Conservation (phyloP, 305 asterid species). For the Fraxinus ornus region DNA sequence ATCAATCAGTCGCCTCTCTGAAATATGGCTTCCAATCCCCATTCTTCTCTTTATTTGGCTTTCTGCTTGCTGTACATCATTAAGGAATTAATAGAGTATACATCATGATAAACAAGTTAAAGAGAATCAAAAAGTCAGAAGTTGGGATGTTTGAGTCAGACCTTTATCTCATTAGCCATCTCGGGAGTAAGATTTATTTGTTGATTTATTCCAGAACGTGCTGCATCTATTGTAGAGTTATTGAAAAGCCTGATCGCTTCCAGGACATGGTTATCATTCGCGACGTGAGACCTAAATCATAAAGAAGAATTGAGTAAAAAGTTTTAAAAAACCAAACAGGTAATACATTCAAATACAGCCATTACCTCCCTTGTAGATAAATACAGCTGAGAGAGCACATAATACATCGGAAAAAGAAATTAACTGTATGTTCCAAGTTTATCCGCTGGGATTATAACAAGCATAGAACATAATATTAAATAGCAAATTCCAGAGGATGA, state of each 20-base stretch:
- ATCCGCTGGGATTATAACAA: not conserved
- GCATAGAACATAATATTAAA: not conserved
- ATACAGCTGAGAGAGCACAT: not conserved
- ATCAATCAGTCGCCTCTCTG: constrained; percentile 73
- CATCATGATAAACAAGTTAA: constrained; percentile 4
- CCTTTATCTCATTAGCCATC: constrained; percentile 86
- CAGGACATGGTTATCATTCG: constrained; percentile 70
- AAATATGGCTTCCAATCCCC: constrained; percentile 88
- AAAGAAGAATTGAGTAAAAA: constrained; percentile 15
- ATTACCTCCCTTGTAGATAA: not conserved
- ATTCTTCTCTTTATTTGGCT: constrained; percentile 90
- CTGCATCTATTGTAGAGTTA: constrained; percentile 93
- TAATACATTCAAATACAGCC: not conserved
- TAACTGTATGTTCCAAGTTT: not conserved
- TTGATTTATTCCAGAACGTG: constrained; percentile 79
- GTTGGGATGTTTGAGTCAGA: constrained; percentile 16
- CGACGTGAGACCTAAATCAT: constrained; percentile 58
- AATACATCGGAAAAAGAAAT: not conserved
- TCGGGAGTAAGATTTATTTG: constrained; percentile 85
- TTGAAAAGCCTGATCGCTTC: constrained; percentile 91
- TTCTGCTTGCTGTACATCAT: constrained; percentile 74
- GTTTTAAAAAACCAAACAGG: not conserved
- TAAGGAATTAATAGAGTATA: constrained; percentile 19
- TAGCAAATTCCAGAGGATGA: not conserved
- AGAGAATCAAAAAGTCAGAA: not conserved